phyloP scores from a whole-genome alignment of 805 yeast genomes.

The Isabelozyma rhagii region DNA sequence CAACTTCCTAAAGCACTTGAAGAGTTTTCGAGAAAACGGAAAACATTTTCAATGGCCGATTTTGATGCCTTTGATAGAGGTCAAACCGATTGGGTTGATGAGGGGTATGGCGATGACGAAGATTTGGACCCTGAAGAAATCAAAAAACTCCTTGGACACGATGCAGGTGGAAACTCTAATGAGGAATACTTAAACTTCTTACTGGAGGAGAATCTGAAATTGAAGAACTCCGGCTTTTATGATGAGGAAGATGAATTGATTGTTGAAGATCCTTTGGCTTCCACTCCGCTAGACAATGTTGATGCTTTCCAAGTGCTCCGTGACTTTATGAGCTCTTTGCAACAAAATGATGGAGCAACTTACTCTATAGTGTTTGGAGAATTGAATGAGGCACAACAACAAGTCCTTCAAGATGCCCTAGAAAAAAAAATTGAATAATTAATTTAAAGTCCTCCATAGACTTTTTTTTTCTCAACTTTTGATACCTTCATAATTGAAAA shows the following conservation, averaged over 20 bases:
- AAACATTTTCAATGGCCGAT: slow-evolving; percentile 43
- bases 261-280: slow-evolving; percentile 70
- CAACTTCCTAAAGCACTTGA: slow-evolving; percentile 71
- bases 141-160: slow-evolving; percentile 1
- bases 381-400: slow-evolving; percentile 5
- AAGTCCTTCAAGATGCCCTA: background rate
- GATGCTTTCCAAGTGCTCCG: slow-evolving; percentile 66
- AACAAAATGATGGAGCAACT: slow-evolving; percentile 42
- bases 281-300: slow-evolving; percentile 72
- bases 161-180: slow-evolving; percentile 10
- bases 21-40: slow-evolving; percentile 60
- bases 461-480: too few species aligned
- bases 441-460: too few species aligned
- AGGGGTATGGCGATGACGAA: slow-evolving; percentile 2
- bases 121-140: slow-evolving; percentile 1
- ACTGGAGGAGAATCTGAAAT: slow-evolving; percentile 17
- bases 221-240: slow-evolving; percentile 14
- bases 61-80: slow-evolving; percentile 14
- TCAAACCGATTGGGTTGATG: slow-evolving; percentile 4
- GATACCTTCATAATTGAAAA: too few species aligned
- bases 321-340: slow-evolving; percentile 48
- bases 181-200: slow-evolving; percentile 24
- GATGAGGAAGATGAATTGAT: slow-evolving; percentile 63
- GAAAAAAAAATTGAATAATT: background rate
- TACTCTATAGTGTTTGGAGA: slow-evolving; percentile 45